phyloP scores from a whole-genome alignment of 2,329 filamentous ascomycete genomes.

The Cordyceps javanica region DNA sequence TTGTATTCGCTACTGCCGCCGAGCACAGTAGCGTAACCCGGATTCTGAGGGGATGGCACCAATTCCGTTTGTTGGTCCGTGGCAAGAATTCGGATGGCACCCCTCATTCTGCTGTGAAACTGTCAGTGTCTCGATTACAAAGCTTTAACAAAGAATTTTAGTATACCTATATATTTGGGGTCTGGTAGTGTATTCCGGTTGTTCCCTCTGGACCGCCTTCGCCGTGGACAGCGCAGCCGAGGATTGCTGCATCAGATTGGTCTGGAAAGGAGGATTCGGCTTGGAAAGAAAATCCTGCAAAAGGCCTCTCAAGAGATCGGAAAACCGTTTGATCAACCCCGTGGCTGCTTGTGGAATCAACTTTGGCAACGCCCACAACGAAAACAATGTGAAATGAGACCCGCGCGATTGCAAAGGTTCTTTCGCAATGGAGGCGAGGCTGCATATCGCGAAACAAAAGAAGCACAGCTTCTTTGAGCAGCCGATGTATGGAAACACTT shows the following conservation, averaged over 20 bases:
- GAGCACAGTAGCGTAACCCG: background rate
- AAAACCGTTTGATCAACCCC: background rate
- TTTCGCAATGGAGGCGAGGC: background rate
- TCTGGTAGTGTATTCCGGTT: background rate
- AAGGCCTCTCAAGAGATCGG: background rate
- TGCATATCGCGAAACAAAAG: background rate
- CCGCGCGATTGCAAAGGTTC: background rate
- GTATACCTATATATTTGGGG: background rate
- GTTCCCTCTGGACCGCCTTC: background rate
- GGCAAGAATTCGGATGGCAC: background rate
- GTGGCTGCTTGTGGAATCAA: background rate
- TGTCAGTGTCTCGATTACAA: background rate
- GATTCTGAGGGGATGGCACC: background rate
- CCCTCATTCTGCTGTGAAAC: background rate
- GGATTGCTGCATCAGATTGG: background rate
- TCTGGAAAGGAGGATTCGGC: background rate
- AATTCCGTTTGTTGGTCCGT: background rate
- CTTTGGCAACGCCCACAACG: background rate
- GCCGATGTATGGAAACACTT: background rate
- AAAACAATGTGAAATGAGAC: background rate
- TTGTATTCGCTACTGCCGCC: background rate
- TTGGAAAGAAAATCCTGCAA: background rate
- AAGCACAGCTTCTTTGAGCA: background rate
- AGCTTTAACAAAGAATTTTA: too few species aligned
- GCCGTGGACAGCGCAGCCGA: background rate